Base-by-base conservation (phyloP, 495 filamentous ascomycete genomes). In the Penicillium nucicola region DNA sequence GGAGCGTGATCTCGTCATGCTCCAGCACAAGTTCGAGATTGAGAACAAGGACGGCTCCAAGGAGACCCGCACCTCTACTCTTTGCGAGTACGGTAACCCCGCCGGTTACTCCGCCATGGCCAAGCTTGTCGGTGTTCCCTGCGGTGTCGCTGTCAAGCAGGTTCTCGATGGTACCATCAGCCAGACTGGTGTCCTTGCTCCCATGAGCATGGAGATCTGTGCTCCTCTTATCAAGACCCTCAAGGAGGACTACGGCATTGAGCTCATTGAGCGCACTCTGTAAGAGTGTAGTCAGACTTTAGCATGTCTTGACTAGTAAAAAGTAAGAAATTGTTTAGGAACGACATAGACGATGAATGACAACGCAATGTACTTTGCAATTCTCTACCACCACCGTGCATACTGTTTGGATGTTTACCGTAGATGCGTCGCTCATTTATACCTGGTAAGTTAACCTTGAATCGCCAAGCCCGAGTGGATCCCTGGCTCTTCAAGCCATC, bases 21-120 rank as follows among this genome's bases (percentile, higher is more conserved):
- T 96, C 33, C 90, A 95, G 74, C 93, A 98, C 80, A 90, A 87
- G 67, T 97, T 96, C 66, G 86, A 85, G 66, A 88, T 97, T 60
- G 87, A 96, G 77, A 69, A 85, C 64, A 81, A 82, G 65, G 89
- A 96, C 60, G 86, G 85, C 53, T 75, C 65, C 48, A 72, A 82
- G 65, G 86, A 95, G 78, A 88, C 81, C 32, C 77, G 84, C 37
- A 91, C 88, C 7, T 86, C 81, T 33, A 97, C 92, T 11, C 80
- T 97, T 7, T 78, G 77, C 68, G 92, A 95, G 65, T 95, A 96
- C 65, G 92, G 93, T 60, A 84, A 84, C 58, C 85, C 88, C 9
- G 77, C 80, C 43, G 86, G 89, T 19, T 96, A 93, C 76, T 88
- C 82, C 6, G 86, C 90, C 38, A 97, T 97, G 92, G 91, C 91